Evolutionary conservation across 257 asterid genomes (phyloP), one percentile per base, ranked within the genome.

Genomic region (Fraxinus anomala): DNA sequence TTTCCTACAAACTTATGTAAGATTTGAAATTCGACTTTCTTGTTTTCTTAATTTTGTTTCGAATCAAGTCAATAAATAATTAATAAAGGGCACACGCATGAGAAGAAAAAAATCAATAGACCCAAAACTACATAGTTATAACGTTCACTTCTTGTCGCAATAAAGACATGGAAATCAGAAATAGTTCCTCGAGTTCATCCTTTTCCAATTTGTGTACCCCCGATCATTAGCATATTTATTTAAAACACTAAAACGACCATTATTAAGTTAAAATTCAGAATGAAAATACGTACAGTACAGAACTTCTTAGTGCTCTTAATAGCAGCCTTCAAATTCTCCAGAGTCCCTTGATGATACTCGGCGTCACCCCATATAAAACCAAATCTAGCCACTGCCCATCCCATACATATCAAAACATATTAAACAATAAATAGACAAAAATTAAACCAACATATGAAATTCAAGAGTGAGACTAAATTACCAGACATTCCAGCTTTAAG

Each of bases 331-430:
- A 95, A 83, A 89, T 93, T 93, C 80, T 91, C 98, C 87, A 95
- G 86, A 26, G 97, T 95, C 83, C 80, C 97, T 80, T 90, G 97
- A 79, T 95, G 99, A 85, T 87, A 93, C 59, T 88, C 89, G 9
- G 90, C 88, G 72, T 91, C 93, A 51, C 97, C 97, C 96, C 90
- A 93, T n/a, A 98, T 93, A 78, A 95, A 87, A 83, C 93, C 99
- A 84, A 95, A 88, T 82, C 98, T 87, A 1, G 99, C 99, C 79
- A 95, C 98, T 95, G 88, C 72, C 59, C 73, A 36, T 37, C 67
- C 16, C 23, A 14, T 21, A 78, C 56, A 51, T 75, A 30, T 8
- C 74, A 68, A 21, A 49, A 40, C 24, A 3, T 70, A 72, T 70
- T 39, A 39, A 68, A 9, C 67, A 34, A 72, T 34, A 56, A 67